phyloP scores from a whole-genome alignment of 78 protist species.

The Dictyostelium firmibasis region DNA sequence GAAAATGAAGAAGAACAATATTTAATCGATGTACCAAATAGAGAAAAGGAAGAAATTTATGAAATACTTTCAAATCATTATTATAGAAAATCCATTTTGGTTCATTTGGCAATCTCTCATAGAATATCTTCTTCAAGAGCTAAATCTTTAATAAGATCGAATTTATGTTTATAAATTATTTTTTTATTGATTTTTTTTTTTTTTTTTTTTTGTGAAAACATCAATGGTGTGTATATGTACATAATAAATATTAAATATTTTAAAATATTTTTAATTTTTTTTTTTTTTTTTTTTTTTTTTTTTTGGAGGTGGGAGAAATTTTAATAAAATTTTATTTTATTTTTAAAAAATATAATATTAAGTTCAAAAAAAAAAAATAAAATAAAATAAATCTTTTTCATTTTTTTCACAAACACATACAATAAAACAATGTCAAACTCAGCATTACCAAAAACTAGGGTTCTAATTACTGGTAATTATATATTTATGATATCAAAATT shows the following conservation, averaged over 20 bases:
- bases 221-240: neutral
- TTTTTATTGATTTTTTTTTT: too few relatives aligned
- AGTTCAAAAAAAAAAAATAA: too few relatives aligned
- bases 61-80: slow-evolving; percentile 5
- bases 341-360: too few relatives aligned
- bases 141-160: neutral
- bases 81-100: neutral
- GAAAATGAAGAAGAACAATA: neutral
- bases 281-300: too few relatives aligned
- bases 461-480: neutral
- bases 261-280: too few relatives aligned
- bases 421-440: neutral
- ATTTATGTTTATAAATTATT: neutral
- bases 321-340: too few relatives aligned
- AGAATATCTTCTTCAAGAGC: neutral
- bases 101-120: neutral
- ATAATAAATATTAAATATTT: too few relatives aligned
- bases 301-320: too few relatives aligned
- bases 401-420: too few relatives aligned
- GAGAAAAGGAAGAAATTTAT: slow-evolving; percentile 2
- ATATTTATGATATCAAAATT: too few relatives aligned
- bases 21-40: neutral
- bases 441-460: neutral
- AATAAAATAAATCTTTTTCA: too few relatives aligned
- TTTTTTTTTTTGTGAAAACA: too few relatives aligned